phyloP scores from a whole-genome alignment of 2,329 filamentous ascomycete genomes.

The Fusarium globosum region DNA sequence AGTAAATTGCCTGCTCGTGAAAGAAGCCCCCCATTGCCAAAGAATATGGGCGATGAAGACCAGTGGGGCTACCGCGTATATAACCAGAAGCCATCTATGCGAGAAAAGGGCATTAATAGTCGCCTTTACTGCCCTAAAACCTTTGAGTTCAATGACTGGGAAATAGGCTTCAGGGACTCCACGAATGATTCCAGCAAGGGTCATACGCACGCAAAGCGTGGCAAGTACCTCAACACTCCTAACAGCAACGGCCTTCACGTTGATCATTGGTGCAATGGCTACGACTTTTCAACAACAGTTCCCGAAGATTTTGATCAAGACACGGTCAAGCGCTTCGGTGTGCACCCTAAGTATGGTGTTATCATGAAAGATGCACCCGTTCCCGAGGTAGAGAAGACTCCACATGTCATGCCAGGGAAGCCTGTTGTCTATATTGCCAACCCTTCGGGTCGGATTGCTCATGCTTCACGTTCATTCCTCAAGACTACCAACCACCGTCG shows the following conservation, averaged over 20 bases:
- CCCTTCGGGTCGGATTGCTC: constrained; percentile 59
- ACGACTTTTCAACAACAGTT: constrained; percentile 61
- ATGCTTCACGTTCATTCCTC: constrained; percentile 59
- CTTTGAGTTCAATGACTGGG: constrained; percentile 61
- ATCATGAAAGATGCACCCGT: constrained; percentile 62
- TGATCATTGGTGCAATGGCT: constrained; percentile 64
- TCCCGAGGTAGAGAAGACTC: constrained; percentile 53
- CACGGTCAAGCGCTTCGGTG: constrained; percentile 58
- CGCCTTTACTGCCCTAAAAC: constrained; percentile 61
- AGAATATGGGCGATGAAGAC: constrained; percentile 60
- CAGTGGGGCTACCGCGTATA: constrained; percentile 62
- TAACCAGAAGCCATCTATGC: constrained; percentile 54
- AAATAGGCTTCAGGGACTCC: constrained; percentile 70
- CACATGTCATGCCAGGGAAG: constrained; percentile 57
- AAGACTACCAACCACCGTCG: constrained; percentile 51
- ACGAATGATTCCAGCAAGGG: constrained; percentile 66
- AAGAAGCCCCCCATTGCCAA: constrained; percentile 54
- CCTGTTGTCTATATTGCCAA: constrained; percentile 62
- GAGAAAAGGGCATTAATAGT: constrained; percentile 61
- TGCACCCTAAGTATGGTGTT: constrained; percentile 66
- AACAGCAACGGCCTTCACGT: constrained; percentile 65
- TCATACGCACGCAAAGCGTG: constrained; percentile 63
- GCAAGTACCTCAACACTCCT: constrained; percentile 64
- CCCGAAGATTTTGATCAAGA: constrained; percentile 64
- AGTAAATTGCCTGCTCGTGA: constrained; percentile 49